phyloP scores from a whole-genome alignment of 345 rosid genomes.

The Boechera stricta region DNA sequence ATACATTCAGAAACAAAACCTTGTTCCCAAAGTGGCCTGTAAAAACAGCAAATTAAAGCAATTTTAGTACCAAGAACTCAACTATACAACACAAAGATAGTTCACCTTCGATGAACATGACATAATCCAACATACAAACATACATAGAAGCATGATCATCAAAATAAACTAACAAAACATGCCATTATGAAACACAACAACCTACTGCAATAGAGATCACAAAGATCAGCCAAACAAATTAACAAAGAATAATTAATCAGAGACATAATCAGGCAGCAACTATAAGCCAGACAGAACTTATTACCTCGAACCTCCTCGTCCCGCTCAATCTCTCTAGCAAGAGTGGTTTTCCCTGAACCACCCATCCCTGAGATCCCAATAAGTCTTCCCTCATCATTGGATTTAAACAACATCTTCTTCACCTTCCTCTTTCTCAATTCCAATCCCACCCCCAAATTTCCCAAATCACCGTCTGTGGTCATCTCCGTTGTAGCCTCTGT shows the following conservation, averaged over 20 bases:
- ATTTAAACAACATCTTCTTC: constrained; percentile 65
- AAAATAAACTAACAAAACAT: background rate
- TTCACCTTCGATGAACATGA: background rate
- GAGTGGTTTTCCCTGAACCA: constrained; percentile 53
- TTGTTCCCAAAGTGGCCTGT: constrained; percentile 58
- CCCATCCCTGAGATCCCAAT: constrained; percentile 83
- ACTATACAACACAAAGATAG: constrained; percentile 13
- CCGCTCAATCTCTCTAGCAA: constrained; percentile 65
- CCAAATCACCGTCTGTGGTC: constrained; percentile 41
- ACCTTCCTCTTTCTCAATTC: constrained; percentile 72
- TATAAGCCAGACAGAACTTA: background rate
- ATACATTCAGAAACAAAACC: constrained; percentile 71
- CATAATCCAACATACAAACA: background rate
- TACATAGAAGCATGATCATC: background rate
- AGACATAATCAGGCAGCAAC: background rate
- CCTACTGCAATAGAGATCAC: background rate
- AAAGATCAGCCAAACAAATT: background rate
- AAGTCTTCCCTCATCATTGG: constrained; percentile 43
- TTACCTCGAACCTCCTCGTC: constrained; percentile 69
- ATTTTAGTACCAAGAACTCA: constrained; percentile 11
- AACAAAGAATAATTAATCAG: background rate
- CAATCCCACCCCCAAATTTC: constrained; percentile 49
- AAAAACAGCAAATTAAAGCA: background rate
- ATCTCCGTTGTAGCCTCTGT: constrained; percentile 46
- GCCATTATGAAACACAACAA: background rate